Percentiles rank a stretch among this genome's conserved stretches.
phyloP scores from a whole-genome alignment of 768 basidiomycete genomes.

The Boletus pseudo-olivaceus region DNA sequence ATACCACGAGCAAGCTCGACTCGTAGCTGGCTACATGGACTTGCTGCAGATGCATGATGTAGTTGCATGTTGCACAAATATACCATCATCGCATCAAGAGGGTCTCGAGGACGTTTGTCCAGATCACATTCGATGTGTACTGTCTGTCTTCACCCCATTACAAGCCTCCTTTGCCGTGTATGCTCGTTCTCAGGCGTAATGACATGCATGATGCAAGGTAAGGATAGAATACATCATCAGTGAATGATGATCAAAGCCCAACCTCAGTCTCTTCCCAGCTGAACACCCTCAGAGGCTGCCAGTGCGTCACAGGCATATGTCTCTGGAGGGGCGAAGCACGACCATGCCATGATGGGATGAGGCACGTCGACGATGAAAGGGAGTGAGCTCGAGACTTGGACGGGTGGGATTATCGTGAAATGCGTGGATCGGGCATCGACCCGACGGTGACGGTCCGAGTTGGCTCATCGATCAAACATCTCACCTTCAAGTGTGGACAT shows the following conservation, averaged over 20 bases:
- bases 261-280: no score
- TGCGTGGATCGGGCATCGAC: no score
- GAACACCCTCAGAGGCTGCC: no score
- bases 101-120: not conserved
- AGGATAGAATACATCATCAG: not conserved
- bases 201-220: no score
- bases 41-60: slow-evolving; percentile 10
- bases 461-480: not conserved
- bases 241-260: no score
- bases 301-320: not conserved
- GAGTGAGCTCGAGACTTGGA: no score
- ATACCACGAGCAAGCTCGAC: slow-evolving; percentile 17
- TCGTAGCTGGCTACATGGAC: slow-evolving; percentile 34
- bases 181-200: not conserved
- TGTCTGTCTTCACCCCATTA: not conserved
- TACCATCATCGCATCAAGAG: not conserved
- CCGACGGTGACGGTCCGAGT: no score
- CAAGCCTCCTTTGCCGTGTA: not conserved
- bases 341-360: not conserved
- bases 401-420: no score
- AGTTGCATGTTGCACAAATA: slow-evolving; percentile 5
- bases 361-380: not conserved
- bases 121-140: slow-evolving; percentile 3
- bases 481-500: not conserved
- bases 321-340: not conserved